Conservation (phyloP, 495 filamentous ascomycete genomes). For the Tuber melanosporum region DNA sequence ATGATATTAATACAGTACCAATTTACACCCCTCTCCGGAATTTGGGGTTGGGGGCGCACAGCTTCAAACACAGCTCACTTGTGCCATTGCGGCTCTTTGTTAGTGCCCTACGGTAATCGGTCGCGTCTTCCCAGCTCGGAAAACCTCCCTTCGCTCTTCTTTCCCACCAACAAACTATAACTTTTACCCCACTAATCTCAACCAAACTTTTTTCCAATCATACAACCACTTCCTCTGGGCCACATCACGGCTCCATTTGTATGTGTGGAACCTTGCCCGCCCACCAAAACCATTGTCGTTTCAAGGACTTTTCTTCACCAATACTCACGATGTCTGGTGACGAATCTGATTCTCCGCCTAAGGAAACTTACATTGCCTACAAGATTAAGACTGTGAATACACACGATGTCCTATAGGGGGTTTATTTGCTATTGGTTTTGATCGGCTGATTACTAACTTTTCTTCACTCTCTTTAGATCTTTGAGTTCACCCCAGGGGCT, state of each 20-base stretch:
- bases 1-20: neutral
- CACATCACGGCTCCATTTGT: neutral
- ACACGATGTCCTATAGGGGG: neutral
- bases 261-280: neutral
- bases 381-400: neutral
- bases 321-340: neutral
- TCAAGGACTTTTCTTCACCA: neutral
- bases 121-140: neutral
- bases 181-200: neutral
- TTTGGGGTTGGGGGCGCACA: neutral
- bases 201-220: neutral
- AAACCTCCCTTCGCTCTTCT: neutral
- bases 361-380: neutral
- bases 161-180: neutral
- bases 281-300: neutral
- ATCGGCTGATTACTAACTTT: neutral
- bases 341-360: neutral
- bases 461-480: constrained; percentile 17
- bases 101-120: neutral
- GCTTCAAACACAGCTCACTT: neutral
- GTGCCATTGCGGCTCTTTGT: constrained; percentile 1
- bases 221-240: neutral
- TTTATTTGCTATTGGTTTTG: neutral
- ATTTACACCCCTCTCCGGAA: neutral
- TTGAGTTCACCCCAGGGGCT: constrained; percentile 29